Base-by-base conservation (phyloP, 768 basidiomycete genomes). In the Sarcodon sp. region DNA sequence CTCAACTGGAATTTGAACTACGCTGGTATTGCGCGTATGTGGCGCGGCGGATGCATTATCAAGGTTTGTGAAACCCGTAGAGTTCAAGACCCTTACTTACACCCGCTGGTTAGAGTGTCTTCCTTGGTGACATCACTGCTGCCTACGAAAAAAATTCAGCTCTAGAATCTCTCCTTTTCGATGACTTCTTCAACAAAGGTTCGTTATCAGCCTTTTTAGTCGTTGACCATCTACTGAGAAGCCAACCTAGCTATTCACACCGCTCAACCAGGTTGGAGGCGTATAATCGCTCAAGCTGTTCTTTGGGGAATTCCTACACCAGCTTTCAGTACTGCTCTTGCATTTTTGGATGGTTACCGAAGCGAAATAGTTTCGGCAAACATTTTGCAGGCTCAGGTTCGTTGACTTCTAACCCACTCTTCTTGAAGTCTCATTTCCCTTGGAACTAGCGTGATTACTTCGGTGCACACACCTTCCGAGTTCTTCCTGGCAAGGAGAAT, bases 41-140 rank as follows among this genome's bases (percentile, higher is more conserved):
- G 96, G 96, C 90, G 94, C 59, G 96, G 96, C 55, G 96, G 96
- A 55, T 98, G 94, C 67, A 99, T 99, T 68, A 98, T 99, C 77
- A 94, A 94, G 78, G 86, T 79, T 50, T 54, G 55, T 35, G 21
- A n/a, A 33, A 16, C 45, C 9, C 13, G 21, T 13, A 37, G 3
- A 43, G 16, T 32, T 12, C 33, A 15, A 18, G 49, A 49, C 47
- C 51, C 45, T 57, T 60, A 56, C 66, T 65, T 63, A 57, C 64
- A 33, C 54, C 57, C 43, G 63, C 65, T 58, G 62, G 64, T 59
- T 44, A 50, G 61, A 56, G 53, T 43, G 93, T 97, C 57, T 96
- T 97, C 82, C 76, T 97, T 47, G 77, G 83, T 54, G 93, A 97
- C 63, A 94, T 96, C 67, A 80, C 91, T 50, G 59, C 78, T 35